Conservation (phyloP, 129 eudicot species). For the Scalesia atractyloides region DNA sequence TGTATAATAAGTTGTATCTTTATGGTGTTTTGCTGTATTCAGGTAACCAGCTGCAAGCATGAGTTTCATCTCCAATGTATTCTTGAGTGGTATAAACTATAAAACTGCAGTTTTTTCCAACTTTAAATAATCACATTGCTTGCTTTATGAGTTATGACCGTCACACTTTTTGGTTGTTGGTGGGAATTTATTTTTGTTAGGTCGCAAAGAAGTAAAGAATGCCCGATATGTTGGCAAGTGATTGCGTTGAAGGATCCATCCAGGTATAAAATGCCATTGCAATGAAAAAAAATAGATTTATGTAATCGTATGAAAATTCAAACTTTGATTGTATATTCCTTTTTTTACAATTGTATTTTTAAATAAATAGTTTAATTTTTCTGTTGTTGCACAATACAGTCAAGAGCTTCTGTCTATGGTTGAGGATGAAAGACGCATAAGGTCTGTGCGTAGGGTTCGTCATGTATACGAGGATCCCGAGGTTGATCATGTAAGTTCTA, state of each 20-base stretch:
- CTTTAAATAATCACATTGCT: constrained; percentile 9
- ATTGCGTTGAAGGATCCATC: constrained; percentile 63
- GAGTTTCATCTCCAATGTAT: constrained; percentile 90
- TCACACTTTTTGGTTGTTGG: constrained; percentile 10
- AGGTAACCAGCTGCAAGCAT: constrained; percentile 80
- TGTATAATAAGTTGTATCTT: neutral
- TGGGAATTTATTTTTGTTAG: constrained; percentile 30
- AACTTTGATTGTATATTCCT: neutral
- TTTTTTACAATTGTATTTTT: neutral
- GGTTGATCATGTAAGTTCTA: constrained; percentile 43
- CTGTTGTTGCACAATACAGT: constrained; percentile 31
- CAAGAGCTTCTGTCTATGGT: constrained; percentile 72
- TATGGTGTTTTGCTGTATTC: constrained; percentile 16
- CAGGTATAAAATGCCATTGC: constrained; percentile 43
- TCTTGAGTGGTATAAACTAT: constrained; percentile 73
- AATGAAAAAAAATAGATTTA: constrained; percentile 6
- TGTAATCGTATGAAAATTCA: constrained; percentile 3
- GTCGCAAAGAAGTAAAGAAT: constrained; percentile 82
- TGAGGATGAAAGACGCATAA: constrained; percentile 48
- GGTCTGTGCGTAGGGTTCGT: constrained; percentile 37
- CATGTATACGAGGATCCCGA: constrained; percentile 36
- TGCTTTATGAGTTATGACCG: constrained; percentile 14
- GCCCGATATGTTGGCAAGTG: constrained; percentile 83
- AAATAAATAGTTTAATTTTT: neutral
- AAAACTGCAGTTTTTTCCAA: neutral